Conservation (phyloP, 1,284 basidiomycete species). For the Sanghuangporus weigelae region DNA sequence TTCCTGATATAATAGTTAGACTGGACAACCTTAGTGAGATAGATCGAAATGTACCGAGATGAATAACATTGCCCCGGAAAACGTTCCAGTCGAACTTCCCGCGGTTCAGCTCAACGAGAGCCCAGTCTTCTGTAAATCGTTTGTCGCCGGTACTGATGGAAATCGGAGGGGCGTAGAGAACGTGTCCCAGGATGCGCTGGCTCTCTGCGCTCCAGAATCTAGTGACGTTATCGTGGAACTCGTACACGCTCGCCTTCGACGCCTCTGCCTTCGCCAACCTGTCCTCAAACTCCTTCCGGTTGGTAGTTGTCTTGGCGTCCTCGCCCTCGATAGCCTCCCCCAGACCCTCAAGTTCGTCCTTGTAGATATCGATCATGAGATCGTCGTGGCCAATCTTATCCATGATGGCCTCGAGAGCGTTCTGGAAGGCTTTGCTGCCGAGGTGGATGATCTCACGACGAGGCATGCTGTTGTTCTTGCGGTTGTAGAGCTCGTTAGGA, state of each 20-base stretch:
- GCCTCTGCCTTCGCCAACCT: background rate
- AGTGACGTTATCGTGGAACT: slow-evolving; percentile 17
- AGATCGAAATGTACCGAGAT: slow-evolving; percentile 17
- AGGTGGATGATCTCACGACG: slow-evolving; percentile 27
- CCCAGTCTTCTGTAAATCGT: slow-evolving; percentile 26
- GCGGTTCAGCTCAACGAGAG: slow-evolving; percentile 26
- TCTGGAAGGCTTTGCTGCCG: slow-evolving; percentile 29
- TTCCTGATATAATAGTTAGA: slow-evolving; percentile 20
- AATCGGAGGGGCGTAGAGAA: slow-evolving; percentile 28
- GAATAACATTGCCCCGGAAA: slow-evolving; percentile 16
- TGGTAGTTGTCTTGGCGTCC: slow-evolving; percentile 6
- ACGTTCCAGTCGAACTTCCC: slow-evolving; percentile 19
- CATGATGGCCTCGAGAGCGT: slow-evolving; percentile 28
- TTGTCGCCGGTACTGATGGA: slow-evolving; percentile 19
- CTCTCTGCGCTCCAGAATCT: slow-evolving; percentile 16
- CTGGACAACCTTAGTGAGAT: slow-evolving; percentile 14
- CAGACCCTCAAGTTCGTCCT: slow-evolving; percentile 20
- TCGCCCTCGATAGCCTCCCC: background rate
- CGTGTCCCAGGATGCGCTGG: slow-evolving; percentile 28
- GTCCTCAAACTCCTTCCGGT: background rate
- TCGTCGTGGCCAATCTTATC: slow-evolving; percentile 19
- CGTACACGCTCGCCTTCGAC: slow-evolving; percentile 18
- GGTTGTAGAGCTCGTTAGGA: background rate
- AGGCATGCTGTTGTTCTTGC: slow-evolving; percentile 24
- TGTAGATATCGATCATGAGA: slow-evolving; percentile 10